Evolutionary conservation across 164 flowering plant genomes (phyloP), one percentile per base, ranked within the genome.

Genomic region (Vitis cinerea): DNA sequence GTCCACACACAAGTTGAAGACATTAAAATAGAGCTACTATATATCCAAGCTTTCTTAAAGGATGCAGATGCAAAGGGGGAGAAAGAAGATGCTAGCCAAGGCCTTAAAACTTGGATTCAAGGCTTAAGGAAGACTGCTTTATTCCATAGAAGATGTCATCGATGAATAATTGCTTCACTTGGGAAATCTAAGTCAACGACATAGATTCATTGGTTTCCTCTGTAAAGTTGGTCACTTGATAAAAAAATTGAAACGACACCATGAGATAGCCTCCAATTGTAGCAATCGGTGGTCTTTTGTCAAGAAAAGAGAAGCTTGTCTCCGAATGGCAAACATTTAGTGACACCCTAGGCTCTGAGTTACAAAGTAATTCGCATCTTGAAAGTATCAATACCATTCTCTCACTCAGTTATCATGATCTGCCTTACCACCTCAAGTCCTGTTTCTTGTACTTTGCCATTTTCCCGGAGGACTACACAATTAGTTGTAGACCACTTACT

Each of bases 391-490:
- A 44, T 19, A 75, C 17, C 11, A 64, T 73, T 3, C 65, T 82
- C 6, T 54, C 64, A 2, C 59, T 73, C 0, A 72, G 84, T 49
- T 82, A 73, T 51, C 23, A 62, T 63, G 78, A 82, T 67, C 56
- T 77, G 9, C 81, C 85, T 7, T 51, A 69, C 71, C 8, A 82
- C 57, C 72, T 82, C 13, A 82, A 80, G 50, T 59, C 74, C 15
- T 82, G 83, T 64, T 75, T 72, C 64, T 53, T 82, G 57, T 82
- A 82, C 57, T 48, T 82, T 2, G 68, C 76, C 19, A 17, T 75
- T 17, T 82, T 82, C 62, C 83, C 81, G 0, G 79, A 79, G 49
- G 73, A 71, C 50, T 67, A 72, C 49, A 29, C 66, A 15, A 70
- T 77, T 4, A 54, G 57, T 12, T 31, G 67, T 2, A 61, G 23